These are phyloP conservation scores for Skeletonema potamos DNA, from an alignment of 108 stramenopile genomes.

Conservation along the genomic window DNA sequence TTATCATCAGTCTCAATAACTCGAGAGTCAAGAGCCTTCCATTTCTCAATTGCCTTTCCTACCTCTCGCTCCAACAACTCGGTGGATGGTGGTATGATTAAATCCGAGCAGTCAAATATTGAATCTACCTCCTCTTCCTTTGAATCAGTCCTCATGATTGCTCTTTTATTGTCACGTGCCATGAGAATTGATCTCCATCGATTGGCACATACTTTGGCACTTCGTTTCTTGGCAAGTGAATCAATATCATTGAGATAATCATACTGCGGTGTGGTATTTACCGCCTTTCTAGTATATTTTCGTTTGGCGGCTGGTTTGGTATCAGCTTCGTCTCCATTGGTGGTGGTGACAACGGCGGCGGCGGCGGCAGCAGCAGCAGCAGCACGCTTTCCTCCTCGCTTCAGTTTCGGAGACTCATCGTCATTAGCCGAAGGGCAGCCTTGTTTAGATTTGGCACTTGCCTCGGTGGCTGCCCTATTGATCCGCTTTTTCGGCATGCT, in stretches of 20 bases:
- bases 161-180: neutral
- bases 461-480: too few species aligned
- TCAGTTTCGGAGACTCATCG: neutral
- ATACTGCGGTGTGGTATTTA: neutral
- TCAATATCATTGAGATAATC: neutral
- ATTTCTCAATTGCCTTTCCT: conserved; percentile 27
- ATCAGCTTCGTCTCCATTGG: too few species aligned
- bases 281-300: neutral
- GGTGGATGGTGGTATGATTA: conserved; percentile 40
- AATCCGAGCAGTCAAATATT: conserved; percentile 61
- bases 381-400: neutral
- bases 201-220: conserved; percentile 23
- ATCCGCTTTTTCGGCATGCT: too few species aligned
- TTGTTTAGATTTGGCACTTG: too few species aligned
- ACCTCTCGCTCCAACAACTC: conserved; percentile 48
- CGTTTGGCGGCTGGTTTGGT: neutral
- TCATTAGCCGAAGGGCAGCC: too few species aligned
- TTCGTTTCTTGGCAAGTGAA: conserved; percentile 21
- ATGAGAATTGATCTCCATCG: conserved; percentile 20
- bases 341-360: neutral
- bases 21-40: conserved; percentile 59
- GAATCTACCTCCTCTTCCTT: conserved; percentile 28
- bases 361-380: neutral
- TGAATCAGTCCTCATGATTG: neutral
- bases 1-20: conserved; percentile 14